Conservation (phyloP, 441 rosid genomes). For the Populus tomentosa region DNA sequence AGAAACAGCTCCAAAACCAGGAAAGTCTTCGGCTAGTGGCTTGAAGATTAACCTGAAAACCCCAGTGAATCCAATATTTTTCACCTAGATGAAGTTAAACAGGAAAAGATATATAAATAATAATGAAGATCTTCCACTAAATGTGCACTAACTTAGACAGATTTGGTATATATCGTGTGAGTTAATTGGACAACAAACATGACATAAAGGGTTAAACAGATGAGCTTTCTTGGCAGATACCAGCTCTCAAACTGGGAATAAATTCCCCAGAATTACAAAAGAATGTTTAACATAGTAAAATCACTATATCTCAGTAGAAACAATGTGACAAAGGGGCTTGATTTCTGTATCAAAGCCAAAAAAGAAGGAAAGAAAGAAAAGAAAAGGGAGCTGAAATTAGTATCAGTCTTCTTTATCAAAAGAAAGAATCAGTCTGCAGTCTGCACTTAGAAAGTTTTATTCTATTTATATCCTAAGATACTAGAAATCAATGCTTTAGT, state of each 20-base stretch:
- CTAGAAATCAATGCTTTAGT: neutral
- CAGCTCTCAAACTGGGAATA: too few species aligned
- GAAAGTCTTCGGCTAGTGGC: slow-evolving; percentile 91
- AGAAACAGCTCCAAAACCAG: slow-evolving; percentile 96
- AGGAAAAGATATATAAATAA: neutral
- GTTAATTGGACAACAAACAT: neutral
- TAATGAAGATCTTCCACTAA: neutral
- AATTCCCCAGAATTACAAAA: too few species aligned
- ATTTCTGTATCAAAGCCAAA: neutral
- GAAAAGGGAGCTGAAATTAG: neutral
- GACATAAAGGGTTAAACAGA: neutral
- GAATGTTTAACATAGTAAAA: too few species aligned
- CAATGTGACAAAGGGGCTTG: neutral
- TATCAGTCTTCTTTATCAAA: neutral
- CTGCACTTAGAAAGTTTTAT: neutral
- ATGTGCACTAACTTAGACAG: neutral
- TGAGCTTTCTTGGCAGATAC: too few species aligned
- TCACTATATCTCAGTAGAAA: too few species aligned
- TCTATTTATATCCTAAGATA: neutral
- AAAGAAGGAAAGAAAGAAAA: neutral
- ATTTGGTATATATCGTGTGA: neutral
- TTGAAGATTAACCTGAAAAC: slow-evolving; percentile 97
- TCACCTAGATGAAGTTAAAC: slow-evolving; percentile 50
- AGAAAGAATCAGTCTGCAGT: neutral
- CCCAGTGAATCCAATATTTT: slow-evolving; percentile 91